Base-by-base conservation (phyloP, 2,329 filamentous ascomycete genomes). In the Blastomyces parvus region DNA sequence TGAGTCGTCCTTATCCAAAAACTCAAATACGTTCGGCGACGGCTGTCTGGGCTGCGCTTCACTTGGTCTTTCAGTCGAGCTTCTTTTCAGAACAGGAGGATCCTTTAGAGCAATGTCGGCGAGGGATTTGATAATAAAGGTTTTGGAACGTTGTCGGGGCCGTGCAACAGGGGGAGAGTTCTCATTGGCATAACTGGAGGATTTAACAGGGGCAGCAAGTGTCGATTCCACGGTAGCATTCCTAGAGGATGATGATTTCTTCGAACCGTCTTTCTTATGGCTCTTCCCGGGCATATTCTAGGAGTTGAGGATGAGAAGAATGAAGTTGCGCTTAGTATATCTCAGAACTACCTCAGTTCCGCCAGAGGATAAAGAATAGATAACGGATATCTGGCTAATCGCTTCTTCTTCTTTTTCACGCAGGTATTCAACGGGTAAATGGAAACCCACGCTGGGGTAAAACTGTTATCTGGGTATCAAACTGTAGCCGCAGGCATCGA, bases 1-100 rank as follows among this genome's bases (percentile, higher is more conserved):
- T 33, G 63, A 60, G 22, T 65, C 40, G 53, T 64, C 62, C 11
- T 72, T 66, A 25, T 77, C 74, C 7, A 78, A 68, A 56, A 74
- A 78, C 55, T 77, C 71, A 66, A 78, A 78, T 9, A 78, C 76
- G 67, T 77, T 72, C 4, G 74, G 74, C 17, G 67, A 59, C 48
- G 19, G 38, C 33, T 64, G 60, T 30, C 33, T 22, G 27, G 48
- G 27, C 57, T 42, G 22, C 2, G 60, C 52, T 58, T 65, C 66
- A 17, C 59, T 61, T 52, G 58, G 38, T 33, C 61, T 62, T 50
- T 58, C 62, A 33, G 60, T 57, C 22, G 62, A 58, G 30, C 62
- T 61, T 30, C 53, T 62, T 56, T 62, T 63, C 36, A 58, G 56
- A 27, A 58, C 13, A 11, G 48, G 36, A 9, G 17, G 17, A 7